These are phyloP conservation scores for Takashimella tepidaria DNA, from an alignment of 1,284 basidiomycete genomes.

Conservation along the genomic window DNA sequence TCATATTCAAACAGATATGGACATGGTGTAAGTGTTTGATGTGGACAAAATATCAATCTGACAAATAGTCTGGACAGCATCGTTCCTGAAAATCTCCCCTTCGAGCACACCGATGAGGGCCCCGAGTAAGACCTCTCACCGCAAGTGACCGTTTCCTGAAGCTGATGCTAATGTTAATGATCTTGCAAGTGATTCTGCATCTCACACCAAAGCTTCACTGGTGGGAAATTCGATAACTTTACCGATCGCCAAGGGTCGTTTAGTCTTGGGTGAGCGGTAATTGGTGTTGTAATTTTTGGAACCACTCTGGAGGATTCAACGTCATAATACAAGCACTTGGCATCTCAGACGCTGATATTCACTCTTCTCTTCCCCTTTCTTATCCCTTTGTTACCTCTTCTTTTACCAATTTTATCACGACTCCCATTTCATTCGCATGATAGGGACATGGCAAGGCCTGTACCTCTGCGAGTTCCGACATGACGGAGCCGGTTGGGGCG, in stretches of 20 bases:
- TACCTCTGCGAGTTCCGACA: constrained; percentile 31
- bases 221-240: constrained; percentile 75
- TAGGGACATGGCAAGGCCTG: constrained; percentile 82
- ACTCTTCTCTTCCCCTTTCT: too few relatives aligned
- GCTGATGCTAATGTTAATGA: not conserved
- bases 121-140: constrained; percentile 62
- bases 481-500: constrained; percentile 41
- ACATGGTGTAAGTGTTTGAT: constrained; percentile 42
- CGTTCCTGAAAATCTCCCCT: constrained; percentile 79
- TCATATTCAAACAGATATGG: too few relatives aligned
- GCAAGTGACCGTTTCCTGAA: not conserved
- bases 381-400: too few relatives aligned
- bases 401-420: too few relatives aligned
- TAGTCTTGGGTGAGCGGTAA: constrained; percentile 80
- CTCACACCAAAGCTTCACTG: constrained; percentile 83
- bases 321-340: too few relatives aligned
- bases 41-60: too few relatives aligned
- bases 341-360: too few relatives aligned
- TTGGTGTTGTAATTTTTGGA: too few relatives aligned
- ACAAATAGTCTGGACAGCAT: constrained; percentile 61
- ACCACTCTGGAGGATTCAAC: too few relatives aligned
- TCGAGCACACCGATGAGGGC: constrained; percentile 86
- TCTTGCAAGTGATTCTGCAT: constrained; percentile 55
- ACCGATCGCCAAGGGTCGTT: constrained; percentile 73
- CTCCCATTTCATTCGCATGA: too few relatives aligned